phyloP scores from a whole-genome alignment of 2,329 filamentous ascomycete species.

The Samsoniella hepiali region DNA sequence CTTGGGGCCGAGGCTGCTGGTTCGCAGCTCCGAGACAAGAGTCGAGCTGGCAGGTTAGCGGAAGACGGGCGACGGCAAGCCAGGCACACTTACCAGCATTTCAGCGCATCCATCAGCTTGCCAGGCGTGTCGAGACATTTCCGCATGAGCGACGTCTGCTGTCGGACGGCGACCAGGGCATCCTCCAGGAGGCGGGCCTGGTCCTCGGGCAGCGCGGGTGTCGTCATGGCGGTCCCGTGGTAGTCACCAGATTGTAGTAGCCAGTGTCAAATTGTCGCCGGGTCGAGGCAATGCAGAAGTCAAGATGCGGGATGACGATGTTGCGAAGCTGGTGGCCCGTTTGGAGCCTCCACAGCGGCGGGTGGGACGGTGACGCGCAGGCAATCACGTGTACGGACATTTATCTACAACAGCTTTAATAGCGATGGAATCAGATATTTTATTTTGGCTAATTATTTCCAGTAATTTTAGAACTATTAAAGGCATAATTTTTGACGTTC shows the following conservation, averaged over 20 bases:
- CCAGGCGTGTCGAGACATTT: conserved; percentile 95
- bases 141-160: conserved; percentile 96
- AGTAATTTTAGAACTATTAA: neutral
- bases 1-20: conserved; percentile 94
- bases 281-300: neutral
- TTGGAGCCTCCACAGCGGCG: conserved; percentile 6
- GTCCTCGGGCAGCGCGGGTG: conserved; percentile 67
- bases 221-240: conserved; percentile 37
- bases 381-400: neutral
- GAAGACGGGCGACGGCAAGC: neutral
- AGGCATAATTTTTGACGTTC: neutral
- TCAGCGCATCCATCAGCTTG: conserved; percentile 99
- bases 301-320: conserved; percentile 1
- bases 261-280: neutral
- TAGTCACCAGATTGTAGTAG: conserved; percentile 38
- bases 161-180: conserved; percentile 91
- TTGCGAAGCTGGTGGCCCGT: conserved; percentile 5
- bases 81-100: conserved; percentile 80
- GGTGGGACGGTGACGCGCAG: conserved; percentile 8
- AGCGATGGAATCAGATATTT: neutral
- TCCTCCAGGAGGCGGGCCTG: conserved; percentile 94
- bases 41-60: conserved; percentile 67
- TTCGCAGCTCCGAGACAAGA: conserved; percentile 95
- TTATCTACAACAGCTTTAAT: neutral
- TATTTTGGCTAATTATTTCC: neutral